These are phyloP conservation scores for Thelephora aurantiotincta DNA, from an alignment of 768 basidiomycete genomes.

Conservation along the genomic window DNA sequence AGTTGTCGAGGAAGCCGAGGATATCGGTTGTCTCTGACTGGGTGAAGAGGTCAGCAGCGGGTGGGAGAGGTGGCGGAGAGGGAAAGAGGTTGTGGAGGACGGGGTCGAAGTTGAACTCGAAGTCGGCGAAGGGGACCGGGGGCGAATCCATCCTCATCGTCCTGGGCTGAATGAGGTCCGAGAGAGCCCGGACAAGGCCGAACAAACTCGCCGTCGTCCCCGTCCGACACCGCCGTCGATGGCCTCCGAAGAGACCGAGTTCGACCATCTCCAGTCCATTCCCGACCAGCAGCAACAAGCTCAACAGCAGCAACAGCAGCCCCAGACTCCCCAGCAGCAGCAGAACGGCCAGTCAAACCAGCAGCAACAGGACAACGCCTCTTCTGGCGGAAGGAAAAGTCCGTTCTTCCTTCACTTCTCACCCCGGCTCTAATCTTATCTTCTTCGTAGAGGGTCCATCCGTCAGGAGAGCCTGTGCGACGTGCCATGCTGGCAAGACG, in stretches of 20 bases:
- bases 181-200: no score
- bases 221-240: no score
- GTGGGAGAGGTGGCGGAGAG: constrained; percentile 43
- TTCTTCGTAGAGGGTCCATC: constrained; percentile 62
- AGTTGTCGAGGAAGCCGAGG: constrained; percentile 73
- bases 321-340: constrained; percentile 17
- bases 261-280: not conserved
- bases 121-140: constrained; percentile 50
- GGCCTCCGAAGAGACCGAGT: not conserved
- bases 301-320: not conserved
- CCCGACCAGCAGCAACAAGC: constrained; percentile 21
- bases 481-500: constrained; percentile 76
- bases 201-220: no score
- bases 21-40: constrained; percentile 65
- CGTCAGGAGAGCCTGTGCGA: constrained; percentile 65
- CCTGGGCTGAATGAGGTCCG: not conserved
- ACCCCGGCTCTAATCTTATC: constrained; percentile 9
- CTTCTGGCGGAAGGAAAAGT: constrained; percentile 41
- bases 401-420: constrained; percentile 2
- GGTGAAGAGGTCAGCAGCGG: constrained; percentile 70
- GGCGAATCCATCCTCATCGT: constrained; percentile 21
- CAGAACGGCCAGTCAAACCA: constrained; percentile 8
- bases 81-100: constrained; percentile 41
- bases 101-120: constrained; percentile 61
- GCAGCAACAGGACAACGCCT: constrained; percentile 1